Base-by-base conservation (phyloP, 2,329 filamentous ascomycete genomes). In the Cytospora mali region DNA sequence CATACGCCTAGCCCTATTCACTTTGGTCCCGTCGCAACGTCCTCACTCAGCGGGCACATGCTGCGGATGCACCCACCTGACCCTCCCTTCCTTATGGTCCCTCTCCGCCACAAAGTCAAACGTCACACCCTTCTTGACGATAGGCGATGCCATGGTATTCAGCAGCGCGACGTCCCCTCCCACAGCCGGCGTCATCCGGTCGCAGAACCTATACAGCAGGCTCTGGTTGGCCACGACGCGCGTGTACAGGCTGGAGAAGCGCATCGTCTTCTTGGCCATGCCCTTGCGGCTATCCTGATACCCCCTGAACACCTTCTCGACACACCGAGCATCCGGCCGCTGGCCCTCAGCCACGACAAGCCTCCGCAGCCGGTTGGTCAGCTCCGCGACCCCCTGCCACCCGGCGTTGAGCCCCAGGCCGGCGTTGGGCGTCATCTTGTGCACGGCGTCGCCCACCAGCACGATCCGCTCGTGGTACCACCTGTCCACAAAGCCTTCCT, bases 321-420 rank as follows among this genome's bases (percentile, higher is more conserved):
- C n/a, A 4, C 16, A 42, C 35, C 59, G 54, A 1, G 35, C 55
- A 14, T 39, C 53, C 5, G 50, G 60, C n/a, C 53, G 16, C 2
- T 16, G 18, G 6, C 27, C 27, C n/a, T 33, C 23, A 14, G 39
- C 29, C 21, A 49, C 53, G n/a, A 61, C 42, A 14, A 62, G 50
- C 18, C 29, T 29, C 23, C 61, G 56, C 11, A 67, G 49, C 55
- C 60, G 23, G 33, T 66, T 67, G 10, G 60, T 55, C 55, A 69
- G 62, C 51, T 59, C 64, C 29, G 60, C 62, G 10, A 65, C 64
- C 11, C 66, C 68, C 35, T 62, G 51, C 31, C 61, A 56, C 0
- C 66, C 64, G 6, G 59, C 62, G 52, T 66, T 68, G 27, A 63
- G 55, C 10, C 67, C 64, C 21, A 65, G 31, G 7, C 68, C 67